Evolutionary conservation across 1,284 basidiomycete species (phyloP), one percentile per base, ranked within the genome.

Genomic region (Vanrija sp.): DNA sequence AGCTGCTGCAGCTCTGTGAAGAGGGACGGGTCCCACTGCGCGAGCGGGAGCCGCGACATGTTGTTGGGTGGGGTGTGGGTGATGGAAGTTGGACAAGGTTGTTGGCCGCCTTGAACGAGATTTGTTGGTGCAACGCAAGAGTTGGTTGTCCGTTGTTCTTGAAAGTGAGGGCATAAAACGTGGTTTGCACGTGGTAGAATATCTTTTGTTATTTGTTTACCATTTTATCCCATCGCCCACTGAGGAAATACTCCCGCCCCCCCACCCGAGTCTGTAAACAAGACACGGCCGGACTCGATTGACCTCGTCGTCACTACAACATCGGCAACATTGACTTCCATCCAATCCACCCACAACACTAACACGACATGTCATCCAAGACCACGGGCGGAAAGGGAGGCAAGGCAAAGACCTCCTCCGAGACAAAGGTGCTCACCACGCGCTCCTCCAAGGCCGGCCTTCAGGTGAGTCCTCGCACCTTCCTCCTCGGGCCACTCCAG

Each of bases 391-490:
- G 77, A 20, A 78, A 78, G 64, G 77, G 77, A 51, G 77, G 77
- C 31, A 78, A 78, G 65, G 70, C 75, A 46, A 78, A 78, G 71
- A 71, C 73, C 43, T 77, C 75, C 7, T 66, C 68, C 37, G 75
- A 76, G 65, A 60, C 72, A 43, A 77, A 75, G 62, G 71, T 74
- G 36, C 67, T 84, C 60, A 83, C 83, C 59, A 90, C 89, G 2
- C 79, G 88, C 60, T 89, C 87, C 69, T 83, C 85, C 68, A 89
- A 86, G 66, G 89, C 89, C 45, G 89, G 89, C 9, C 78, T 92
- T 12, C 88, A 91, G 81, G 89, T 89, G 49, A 45, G 83, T 78
- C 24, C 19, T 39, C 36, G 16, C 37, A 38, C 47, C 36, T 15
- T 27, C 27, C 47, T n/a, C 41, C 39, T 25, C 15, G 19, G 44